phyloP scores from a whole-genome alignment of 345 rosid species.

The Raphanus raphanistrum region DNA sequence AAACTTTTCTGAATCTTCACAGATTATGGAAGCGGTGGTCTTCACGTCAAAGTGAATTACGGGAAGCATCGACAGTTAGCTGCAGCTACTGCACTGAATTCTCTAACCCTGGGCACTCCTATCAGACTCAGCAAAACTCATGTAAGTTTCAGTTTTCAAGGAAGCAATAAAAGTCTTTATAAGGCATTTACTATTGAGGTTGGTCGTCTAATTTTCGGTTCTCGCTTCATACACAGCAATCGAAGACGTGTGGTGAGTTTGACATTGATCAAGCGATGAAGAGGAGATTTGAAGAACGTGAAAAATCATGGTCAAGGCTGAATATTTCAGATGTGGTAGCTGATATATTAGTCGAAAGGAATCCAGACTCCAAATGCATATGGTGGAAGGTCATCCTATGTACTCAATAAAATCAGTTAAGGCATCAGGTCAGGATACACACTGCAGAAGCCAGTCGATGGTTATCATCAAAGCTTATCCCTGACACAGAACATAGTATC shows the following conservation, averaged over 20 bases:
- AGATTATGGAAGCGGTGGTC: conserved; percentile 87
- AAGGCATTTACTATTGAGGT: conserved; percentile 16
- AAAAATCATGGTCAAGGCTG: conserved; percentile 78
- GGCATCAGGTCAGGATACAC: conserved; percentile 36
- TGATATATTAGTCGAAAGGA: conserved; percentile 49
- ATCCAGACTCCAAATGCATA: conserved; percentile 64
- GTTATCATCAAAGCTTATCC: conserved; percentile 79
- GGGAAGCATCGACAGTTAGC: conserved; percentile 67
- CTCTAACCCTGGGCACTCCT: conserved; percentile 73
- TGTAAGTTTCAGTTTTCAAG: conserved; percentile 52
- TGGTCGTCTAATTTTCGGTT: conserved; percentile 23
- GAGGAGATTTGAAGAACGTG: conserved; percentile 62
- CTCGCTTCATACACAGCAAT: conserved; percentile 48
- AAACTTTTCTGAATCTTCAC: conserved; percentile 30
- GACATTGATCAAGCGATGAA: conserved; percentile 67
- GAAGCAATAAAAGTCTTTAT: conserved; percentile 6
- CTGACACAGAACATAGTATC: conserved; percentile 42
- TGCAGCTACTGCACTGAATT: conserved; percentile 70
- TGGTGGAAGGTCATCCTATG: conserved; percentile 82
- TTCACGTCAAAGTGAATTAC: conserved; percentile 55
- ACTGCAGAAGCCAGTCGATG: conserved; percentile 55
- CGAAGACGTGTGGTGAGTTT: conserved; percentile 44
- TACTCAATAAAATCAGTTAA: conserved; percentile 44
- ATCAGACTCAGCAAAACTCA: conserved; percentile 47
- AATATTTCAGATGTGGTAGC: conserved; percentile 75